Evolutionary conservation across 768 basidiomycete genomes (phyloP).

Genomic region (Kwoniella pini): DNA sequence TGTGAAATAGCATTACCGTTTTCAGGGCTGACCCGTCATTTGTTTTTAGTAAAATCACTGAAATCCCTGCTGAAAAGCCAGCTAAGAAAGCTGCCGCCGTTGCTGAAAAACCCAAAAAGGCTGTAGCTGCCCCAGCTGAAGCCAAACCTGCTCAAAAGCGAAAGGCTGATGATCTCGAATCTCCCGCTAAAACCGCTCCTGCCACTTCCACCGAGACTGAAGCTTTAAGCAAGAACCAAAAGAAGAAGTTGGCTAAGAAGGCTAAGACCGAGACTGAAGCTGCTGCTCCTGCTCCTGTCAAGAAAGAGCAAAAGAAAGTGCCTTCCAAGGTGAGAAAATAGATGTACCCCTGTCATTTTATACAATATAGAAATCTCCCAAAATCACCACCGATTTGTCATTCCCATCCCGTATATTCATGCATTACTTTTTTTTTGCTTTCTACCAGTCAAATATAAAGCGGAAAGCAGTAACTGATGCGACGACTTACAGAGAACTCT

Average conservation of each 20-base stretch:
- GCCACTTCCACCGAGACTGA: constrained; percentile 31
- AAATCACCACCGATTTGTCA: too few species aligned
- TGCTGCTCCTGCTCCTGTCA: constrained; percentile 6
- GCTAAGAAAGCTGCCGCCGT: constrained; percentile 28
- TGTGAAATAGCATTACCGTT: neutral
- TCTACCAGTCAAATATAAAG: neutral
- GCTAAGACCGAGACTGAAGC: constrained; percentile 61
- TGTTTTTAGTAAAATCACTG: constrained; percentile 36
- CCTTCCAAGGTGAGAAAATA: constrained; percentile 49
- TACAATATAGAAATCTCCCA: neutral
- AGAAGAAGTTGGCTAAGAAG: constrained; percentile 69
- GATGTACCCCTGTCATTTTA: neutral
- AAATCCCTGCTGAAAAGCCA: constrained; percentile 35
- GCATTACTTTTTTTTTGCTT: constrained; percentile 1
- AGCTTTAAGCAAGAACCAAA: constrained; percentile 60
- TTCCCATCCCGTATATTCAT: constrained; percentile 2
- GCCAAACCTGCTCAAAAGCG: constrained; percentile 62
- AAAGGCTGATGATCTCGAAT: constrained; percentile 66
- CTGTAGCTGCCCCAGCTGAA: constrained; percentile 25
- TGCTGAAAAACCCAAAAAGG: constrained; percentile 26
- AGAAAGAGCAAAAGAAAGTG: constrained; percentile 47
- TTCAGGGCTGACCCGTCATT: neutral
- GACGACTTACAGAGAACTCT: constrained; percentile 54
- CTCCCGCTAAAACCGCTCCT: constrained; percentile 52
- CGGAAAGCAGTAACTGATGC: neutral